A percentile compares a stretch with the other conserved stretches of the same genome.
These are phyloP conservation scores for Capsicum rhomboideum DNA, from an alignment of 257 asterid genomes.

Conservation along the genomic window DNA sequence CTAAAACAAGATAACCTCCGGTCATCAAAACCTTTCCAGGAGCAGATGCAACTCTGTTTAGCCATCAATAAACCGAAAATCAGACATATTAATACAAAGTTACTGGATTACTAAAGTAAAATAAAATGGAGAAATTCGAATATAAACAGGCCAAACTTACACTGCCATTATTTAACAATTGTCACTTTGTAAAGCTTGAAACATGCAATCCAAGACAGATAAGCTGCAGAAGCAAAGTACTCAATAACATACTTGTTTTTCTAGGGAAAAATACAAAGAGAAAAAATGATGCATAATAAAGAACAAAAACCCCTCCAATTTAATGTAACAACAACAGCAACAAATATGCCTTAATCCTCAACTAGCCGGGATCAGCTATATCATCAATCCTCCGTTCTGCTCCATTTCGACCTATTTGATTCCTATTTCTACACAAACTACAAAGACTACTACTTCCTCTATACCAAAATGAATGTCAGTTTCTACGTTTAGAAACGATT, in stretches of 20 bases:
- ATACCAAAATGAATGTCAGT: neutral
- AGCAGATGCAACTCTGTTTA: constrained; percentile 81
- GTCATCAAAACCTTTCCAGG: constrained; percentile 99
- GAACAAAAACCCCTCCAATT: neutral
- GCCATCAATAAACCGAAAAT: constrained; percentile 7
- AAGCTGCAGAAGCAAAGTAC: neutral
- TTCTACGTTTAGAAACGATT: neutral
- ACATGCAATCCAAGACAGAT: neutral
- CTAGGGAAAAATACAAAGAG: neutral
- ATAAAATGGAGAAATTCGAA: neutral
- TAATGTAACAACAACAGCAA: neutral
- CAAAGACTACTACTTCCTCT: neutral
- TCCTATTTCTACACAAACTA: neutral
- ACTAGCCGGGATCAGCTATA: neutral
- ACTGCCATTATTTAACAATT: neutral
- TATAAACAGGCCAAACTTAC: neutral
- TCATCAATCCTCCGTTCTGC: neutral
- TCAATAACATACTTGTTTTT: neutral
- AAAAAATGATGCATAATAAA: neutral
- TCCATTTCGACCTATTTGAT: neutral
- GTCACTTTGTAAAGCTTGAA: neutral
- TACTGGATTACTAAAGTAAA: neutral
- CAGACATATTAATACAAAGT: neutral
- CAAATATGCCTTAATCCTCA: neutral
- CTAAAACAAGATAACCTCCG: constrained; percentile 92